A percentile compares a stretch with the other conserved stretches of the same genome.
phyloP scores from a whole-genome alignment of 768 basidiomycete species.

The Strobilomyces confusus region DNA sequence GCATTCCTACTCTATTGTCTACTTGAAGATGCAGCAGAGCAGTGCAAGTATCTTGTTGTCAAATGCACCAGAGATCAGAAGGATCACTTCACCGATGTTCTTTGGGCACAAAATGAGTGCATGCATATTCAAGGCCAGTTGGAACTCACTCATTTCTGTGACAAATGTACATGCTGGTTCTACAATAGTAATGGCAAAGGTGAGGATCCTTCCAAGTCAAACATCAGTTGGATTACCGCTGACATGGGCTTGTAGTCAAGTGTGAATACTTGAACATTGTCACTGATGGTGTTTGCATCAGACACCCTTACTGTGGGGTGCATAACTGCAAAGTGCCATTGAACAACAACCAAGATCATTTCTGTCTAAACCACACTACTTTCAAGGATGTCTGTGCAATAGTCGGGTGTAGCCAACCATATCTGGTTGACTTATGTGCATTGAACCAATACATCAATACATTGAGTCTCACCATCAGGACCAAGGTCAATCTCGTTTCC shows the following conservation, averaged over 20 bases:
- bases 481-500: slow-evolving; percentile 1
- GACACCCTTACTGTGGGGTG: neutral
- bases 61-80: neutral
- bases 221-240: no score
- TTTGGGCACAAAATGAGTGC: neutral
- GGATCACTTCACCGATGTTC: neutral
- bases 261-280: neutral
- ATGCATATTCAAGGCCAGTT: neutral
- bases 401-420: neutral
- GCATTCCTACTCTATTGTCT: neutral
- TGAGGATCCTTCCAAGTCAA: neutral
- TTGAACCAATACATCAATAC: neutral
- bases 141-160: neutral
- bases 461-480: neutral
- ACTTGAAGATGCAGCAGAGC: neutral
- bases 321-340: slow-evolving; percentile 2
- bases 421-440: neutral
- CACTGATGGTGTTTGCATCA: neutral
- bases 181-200: neutral
- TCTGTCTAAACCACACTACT: neutral
- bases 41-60: neutral
- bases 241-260: neutral
- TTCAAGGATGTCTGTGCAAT: neutral
- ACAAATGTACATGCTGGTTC: neutral
- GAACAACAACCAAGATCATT: neutral